Evolutionary conservation across 805 yeast genomes (phyloP), one percentile per base, ranked within the genome.

Genomic region (Alloascoidea africana): DNA sequence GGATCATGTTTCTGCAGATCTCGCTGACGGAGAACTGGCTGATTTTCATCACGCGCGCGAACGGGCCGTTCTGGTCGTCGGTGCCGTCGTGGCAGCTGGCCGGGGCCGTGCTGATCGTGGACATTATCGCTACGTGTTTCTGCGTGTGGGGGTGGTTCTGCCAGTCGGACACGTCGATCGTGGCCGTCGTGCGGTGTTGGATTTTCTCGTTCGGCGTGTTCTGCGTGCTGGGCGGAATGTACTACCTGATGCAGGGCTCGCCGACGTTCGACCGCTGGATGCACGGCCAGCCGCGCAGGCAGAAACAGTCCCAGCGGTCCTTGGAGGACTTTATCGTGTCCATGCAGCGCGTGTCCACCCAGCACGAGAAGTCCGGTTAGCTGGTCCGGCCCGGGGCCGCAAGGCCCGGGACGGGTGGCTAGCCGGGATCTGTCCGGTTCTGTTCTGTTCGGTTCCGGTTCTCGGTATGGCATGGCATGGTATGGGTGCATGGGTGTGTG

Each of bases 31-130:
- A 85, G 72, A 85, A 86, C 72, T 85, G 96, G 96, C 77, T 85
- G 65, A 85, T 85, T 71, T 85, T 85, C 82, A 70, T 86, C 59
- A 85, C 96, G 56, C 79, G 96, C 73, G 94, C 95, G 59, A 81
- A 75, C 62, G 96, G 96, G 71, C 95, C 96, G 58, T 86, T 86
- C 91, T 86, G 96, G 96, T 81, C 95, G 43, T 84, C 95, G 35
- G 55, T 70, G 42, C 96, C 96, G 69, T 86, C 96, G 36, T 86
- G 96, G 96, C 94, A 85, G 72, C 76, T 85, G 67, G 52, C 91
- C 53, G 94, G 94, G 69, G 96, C 96, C 54, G 95, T 85, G 53
- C 70, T 83, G 59, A 65, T 65, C 58, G 96, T 85, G 59, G 96
- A 85, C 65, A 65, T 85, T 70, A 65, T 86, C 54, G 94, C 96